Base-by-base conservation (phyloP, 1,284 basidiomycete species). In the Leccinum angustisporum region DNA sequence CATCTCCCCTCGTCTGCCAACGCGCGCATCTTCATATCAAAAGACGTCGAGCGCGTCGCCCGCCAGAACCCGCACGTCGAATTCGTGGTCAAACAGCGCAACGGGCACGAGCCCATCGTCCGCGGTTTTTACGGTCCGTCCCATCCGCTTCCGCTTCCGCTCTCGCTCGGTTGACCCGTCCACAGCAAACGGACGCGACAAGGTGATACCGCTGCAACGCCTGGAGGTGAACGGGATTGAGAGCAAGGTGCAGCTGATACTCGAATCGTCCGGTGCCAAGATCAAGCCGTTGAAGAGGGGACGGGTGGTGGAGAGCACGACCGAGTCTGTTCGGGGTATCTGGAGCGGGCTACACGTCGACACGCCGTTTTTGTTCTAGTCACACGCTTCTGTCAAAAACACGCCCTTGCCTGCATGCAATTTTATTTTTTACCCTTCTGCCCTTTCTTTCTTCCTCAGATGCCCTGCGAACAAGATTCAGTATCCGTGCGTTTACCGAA, bases 251-350 rank as follows among this genome's bases (percentile, higher is more conserved):
- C 81, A 90, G 66, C 83, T 95, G n/a, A 79, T 94, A 43, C 84
- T 95, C 56, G 92, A 93, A 74, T 86, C 92, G 40, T 93, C 91
- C 3, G 92, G 92, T 43, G 85, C 87, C 54, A 92, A 92, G 76
- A 93, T 95, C 63, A 87, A 86, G 68, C 82, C 87, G 18, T 78
- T 94, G 68, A 93, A 85, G 67, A 75, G 83, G 69, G 80, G 88
- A 27, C 81, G 85, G 63, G 81, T 83, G 21, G 87, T 94, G 38
- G 87, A 91, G 79, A 92, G 89, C 71, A 85, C 83, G 50, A 87
- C 88, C 57, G 90, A 92, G 77, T 83, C 91, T 33, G 82, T 90
- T 27, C 86, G 92, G 74, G 92, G 92, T 59, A 91, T 94, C 66
- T 94, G 91, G 92, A 91, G 88, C 72, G 91, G 91, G 51, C 73